Evolutionary conservation across 805 yeast genomes (phyloP).

Genomic region (Wickerhamomyces alni): DNA sequence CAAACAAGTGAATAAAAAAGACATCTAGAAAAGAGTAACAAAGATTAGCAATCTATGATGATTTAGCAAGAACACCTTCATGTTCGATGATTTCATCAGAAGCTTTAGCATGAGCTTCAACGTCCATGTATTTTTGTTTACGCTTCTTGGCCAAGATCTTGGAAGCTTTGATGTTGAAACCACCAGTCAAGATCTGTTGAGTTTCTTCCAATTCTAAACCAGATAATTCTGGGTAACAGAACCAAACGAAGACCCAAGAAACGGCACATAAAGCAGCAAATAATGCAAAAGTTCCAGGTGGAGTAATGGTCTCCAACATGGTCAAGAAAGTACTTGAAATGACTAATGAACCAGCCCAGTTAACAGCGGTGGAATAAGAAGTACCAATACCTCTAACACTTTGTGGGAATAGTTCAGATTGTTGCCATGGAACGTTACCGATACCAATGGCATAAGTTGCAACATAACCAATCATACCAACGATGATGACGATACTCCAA

Average conservation of each 20-base stretch:
- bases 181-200: conserved; percentile 71
- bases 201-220: conserved; percentile 91
- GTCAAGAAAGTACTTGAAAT: conserved; percentile 91
- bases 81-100: conserved; percentile 24
- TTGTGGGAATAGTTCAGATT: conserved; percentile 91
- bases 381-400: conserved; percentile 89
- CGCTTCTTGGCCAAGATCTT: conserved; percentile 46
- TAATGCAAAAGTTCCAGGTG: conserved; percentile 89
- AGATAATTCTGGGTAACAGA: conserved; percentile 89
- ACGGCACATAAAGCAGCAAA: conserved; percentile 78
- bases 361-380: conserved; percentile 84
- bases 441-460: conserved; percentile 92
- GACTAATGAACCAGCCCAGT: conserved; percentile 92
- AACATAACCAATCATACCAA: conserved; percentile 81
- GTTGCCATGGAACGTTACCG: conserved; percentile 99
- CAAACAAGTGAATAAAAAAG: not conserved
- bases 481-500: conserved; percentile 85
- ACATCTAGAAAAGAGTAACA: not conserved
- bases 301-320: conserved; percentile 88
- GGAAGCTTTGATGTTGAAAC: conserved; percentile 76
- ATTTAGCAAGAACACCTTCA: not conserved
- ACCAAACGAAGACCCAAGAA: conserved; percentile 67
- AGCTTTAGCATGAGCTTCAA: conserved; percentile 20
- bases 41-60: no score
- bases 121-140: conserved; percentile 20